Evolutionary conservation across 129 eudicot species (phyloP).

Genomic region (sunflower (Helianthus annuus)): HanXRQr2.0-SUNRISE NC_035436.2:208256311-208256810

Average conservation of each 20-base stretch:
- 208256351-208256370: constrained; percentile 8
- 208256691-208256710: constrained; percentile 54
- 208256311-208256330: neutral
- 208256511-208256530: constrained; percentile 11
- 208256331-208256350: neutral
- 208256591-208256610: constrained; percentile 51
- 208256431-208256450: no score
- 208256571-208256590: constrained; percentile 62
- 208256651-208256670: constrained; percentile 82
- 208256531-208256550: constrained; percentile 39
- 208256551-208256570: constrained; percentile 50
- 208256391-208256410: no score
- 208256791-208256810: constrained; percentile 58
- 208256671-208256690: constrained; percentile 94
- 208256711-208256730: constrained; percentile 63
- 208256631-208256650: constrained; percentile 78
- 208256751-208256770: constrained; percentile 44
- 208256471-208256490: constrained; percentile 4
- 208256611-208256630: constrained; percentile 40
- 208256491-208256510: constrained; percentile 8
- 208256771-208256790: constrained; percentile 47
- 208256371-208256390: constrained; percentile 70
- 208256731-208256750: constrained; percentile 74
- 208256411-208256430: no score
- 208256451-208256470: no score